Evolutionary conservation across 805 yeast genomes (phyloP).

Genomic region (Myxozyma monticola): DNA sequence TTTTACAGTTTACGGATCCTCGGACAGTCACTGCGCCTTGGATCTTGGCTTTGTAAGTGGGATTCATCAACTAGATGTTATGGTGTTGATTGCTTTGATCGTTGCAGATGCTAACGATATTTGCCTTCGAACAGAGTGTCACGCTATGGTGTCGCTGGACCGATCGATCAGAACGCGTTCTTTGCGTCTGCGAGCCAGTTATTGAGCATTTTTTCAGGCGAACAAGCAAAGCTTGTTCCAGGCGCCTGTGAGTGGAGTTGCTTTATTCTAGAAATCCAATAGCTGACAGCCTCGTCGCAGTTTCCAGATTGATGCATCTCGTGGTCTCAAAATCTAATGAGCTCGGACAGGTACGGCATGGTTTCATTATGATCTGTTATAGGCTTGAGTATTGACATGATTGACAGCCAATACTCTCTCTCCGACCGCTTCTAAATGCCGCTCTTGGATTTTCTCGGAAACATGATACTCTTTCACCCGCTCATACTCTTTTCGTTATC

Average conservation of each 20-base stretch:
- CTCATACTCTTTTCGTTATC: constrained; percentile 17
- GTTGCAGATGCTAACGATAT: too few species aligned
- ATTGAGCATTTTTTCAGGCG: constrained; percentile 2
- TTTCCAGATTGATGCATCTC: constrained; percentile 3
- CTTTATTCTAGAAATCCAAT: too few species aligned
- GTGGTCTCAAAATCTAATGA: constrained; percentile 3
- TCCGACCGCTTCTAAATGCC: constrained; percentile 13
- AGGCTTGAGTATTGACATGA: too few species aligned
- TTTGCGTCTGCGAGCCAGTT: constrained; percentile 1
- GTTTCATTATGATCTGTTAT: neutral
- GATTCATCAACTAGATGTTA: too few species aligned
- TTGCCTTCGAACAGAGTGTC: too few species aligned
- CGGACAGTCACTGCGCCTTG: constrained; percentile 15
- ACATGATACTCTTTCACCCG: constrained; percentile 21
- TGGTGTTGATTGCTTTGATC: neutral
- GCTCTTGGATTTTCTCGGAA: constrained; percentile 16
- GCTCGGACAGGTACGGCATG: constrained; percentile 2
- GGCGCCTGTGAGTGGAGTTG: constrained; percentile 11
- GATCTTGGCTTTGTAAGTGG: constrained; percentile 26
- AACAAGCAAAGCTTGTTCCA: constrained; percentile 16
- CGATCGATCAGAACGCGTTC: constrained; percentile 4
- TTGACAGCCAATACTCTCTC: constrained; percentile 8
- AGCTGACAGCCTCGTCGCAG: too few species aligned
- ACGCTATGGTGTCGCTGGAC: too few species aligned
- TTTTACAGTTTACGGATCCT: constrained; percentile 13